phyloP scores from a whole-genome alignment of 1,139 yeast species.

The Meyerozyma guilliermondii region DNA sequence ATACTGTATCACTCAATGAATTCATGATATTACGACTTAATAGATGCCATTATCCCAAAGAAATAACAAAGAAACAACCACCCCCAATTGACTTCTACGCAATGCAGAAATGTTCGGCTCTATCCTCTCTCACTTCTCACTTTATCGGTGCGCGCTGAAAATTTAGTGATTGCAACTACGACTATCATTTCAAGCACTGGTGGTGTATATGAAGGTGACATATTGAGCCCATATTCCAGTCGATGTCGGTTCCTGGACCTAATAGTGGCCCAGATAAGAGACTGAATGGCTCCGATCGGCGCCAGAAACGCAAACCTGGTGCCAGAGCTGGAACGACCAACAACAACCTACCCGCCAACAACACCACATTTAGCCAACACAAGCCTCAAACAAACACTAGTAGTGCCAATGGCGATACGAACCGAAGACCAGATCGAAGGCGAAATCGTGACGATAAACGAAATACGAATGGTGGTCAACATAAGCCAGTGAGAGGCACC shows the following conservation, averaged over 20 bases:
- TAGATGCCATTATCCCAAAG: neutral
- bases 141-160: neutral
- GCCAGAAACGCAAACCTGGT: neutral
- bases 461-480: neutral
- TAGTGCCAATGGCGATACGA: neutral
- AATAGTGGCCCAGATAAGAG: neutral
- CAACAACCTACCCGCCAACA: neutral
- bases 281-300: neutral
- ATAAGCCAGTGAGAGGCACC: neutral
- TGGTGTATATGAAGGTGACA: neutral
- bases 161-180: neutral
- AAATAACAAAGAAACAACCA: neutral
- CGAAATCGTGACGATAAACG: neutral
- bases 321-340: neutral
- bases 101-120: no score
- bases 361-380: neutral
- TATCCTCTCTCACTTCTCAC: neutral
- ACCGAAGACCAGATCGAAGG: neutral
- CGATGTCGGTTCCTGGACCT: neutral
- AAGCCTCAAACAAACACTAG: neutral
- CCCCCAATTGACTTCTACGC: neutral
- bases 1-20: slow-evolving; percentile 23
- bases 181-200: neutral
- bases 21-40: neutral
- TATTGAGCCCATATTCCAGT: neutral